Conservation (phyloP, 148 eudicot species). For the Vaccinium myrtillus region DNA sequence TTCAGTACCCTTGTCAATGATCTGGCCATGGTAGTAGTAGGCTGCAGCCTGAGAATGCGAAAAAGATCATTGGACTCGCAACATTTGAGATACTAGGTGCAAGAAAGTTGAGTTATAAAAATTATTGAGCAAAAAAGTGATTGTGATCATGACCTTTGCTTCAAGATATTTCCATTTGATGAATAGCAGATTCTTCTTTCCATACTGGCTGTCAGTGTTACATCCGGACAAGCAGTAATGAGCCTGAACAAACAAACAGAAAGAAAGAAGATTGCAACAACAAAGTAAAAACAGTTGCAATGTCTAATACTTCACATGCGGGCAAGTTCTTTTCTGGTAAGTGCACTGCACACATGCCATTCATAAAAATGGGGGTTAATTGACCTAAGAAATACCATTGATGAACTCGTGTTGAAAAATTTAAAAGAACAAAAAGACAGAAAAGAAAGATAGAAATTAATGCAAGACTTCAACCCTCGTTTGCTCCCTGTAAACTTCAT, state of each 20-base stretch:
- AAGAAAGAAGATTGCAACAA: neutral
- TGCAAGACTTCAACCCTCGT: neutral
- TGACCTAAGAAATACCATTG: neutral
- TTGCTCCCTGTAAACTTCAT: neutral
- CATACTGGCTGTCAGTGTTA: slow-evolving; percentile 26
- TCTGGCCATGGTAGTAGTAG: slow-evolving; percentile 85
- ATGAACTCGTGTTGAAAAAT: neutral
- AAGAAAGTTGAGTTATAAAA: neutral
- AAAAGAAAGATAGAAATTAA: neutral
- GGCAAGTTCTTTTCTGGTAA: neutral
- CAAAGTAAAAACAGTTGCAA: neutral
- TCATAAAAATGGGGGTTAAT: neutral
- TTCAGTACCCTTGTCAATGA: slow-evolving; percentile 74
- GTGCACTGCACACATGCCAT: neutral
- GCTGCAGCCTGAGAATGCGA: slow-evolving; percentile 66
- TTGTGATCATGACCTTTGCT: slow-evolving; percentile 60
- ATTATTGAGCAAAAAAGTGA: neutral
- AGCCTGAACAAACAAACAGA: slow-evolving; percentile 44
- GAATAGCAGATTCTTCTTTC: slow-evolving; percentile 66
- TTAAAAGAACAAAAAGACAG: neutral
- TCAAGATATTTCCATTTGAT: slow-evolving; percentile 88
- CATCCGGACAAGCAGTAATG: slow-evolving; percentile 55
- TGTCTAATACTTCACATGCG: neutral
- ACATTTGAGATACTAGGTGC: neutral
- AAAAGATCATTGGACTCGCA: neutral